Evolutionary conservation across 257 asterid genomes (phyloP).

Genomic region (Penstemon davidsonii): DNA sequence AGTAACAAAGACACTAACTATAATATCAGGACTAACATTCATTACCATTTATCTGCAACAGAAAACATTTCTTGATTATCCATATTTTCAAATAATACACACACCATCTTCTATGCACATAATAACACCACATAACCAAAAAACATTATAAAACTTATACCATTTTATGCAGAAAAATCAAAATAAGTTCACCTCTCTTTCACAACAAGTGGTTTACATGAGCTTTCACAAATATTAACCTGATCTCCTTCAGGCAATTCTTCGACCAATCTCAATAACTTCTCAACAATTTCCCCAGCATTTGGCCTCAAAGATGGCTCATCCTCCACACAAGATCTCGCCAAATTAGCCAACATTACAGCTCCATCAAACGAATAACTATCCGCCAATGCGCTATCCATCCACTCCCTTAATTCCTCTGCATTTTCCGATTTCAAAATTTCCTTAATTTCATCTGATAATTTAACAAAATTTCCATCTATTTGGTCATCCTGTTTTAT

Average conservation of each 20-base stretch:
- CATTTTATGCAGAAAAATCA: conserved; percentile 1
- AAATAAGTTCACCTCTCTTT: conserved; percentile 19
- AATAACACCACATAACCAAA: background rate
- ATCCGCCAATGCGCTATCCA: conserved; percentile 73
- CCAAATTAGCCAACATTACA: conserved; percentile 61
- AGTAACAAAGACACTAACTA: background rate
- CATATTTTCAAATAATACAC: background rate
- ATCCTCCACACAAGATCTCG: conserved; percentile 71
- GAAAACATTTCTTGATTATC: conserved; percentile 6
- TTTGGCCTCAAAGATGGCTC: conserved; percentile 62
- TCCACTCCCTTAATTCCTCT: conserved; percentile 65
- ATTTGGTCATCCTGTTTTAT: conserved; percentile 26
- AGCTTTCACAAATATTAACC: conserved; percentile 46
- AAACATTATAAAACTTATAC: background rate
- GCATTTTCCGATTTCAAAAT: conserved; percentile 47
- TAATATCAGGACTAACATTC: background rate
- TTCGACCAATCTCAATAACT: conserved; percentile 64
- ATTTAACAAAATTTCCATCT: conserved; percentile 23
- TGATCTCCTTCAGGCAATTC: conserved; percentile 45
- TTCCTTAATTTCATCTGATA: conserved; percentile 49
- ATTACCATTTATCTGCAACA: no score
- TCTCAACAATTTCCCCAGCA: conserved; percentile 77
- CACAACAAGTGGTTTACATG: conserved; percentile 60
- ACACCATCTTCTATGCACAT: conserved; percentile 24
- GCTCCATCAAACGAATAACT: conserved; percentile 61